Conservation (phyloP, 2,329 filamentous ascomycete genomes). For the Cladosporium halotolerans region DNA sequence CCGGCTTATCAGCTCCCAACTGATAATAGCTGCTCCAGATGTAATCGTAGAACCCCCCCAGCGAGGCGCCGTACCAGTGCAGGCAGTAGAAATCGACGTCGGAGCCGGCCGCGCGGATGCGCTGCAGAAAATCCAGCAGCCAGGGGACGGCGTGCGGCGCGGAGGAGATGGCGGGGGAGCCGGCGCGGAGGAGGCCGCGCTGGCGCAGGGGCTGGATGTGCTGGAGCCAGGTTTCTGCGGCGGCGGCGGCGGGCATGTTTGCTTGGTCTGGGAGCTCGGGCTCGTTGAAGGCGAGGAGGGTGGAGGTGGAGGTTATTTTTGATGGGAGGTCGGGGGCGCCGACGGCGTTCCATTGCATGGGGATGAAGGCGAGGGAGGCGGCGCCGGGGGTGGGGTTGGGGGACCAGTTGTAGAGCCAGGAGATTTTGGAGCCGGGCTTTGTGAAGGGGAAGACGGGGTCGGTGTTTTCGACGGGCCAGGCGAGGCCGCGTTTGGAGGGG, state of each 20-base stretch:
- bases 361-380: conserved; percentile 23
- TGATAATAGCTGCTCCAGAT: conserved; percentile 27
- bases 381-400: conserved; percentile 20
- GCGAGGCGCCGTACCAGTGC: conserved; percentile 27
- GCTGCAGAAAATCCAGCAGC: conserved; percentile 23
- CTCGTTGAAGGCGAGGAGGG: conserved; percentile 27
- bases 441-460: conserved; percentile 25
- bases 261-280: conserved; percentile 28
- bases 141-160: conserved; percentile 24
- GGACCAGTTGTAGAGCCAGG: conserved; percentile 32
- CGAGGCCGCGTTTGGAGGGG: conserved; percentile 26
- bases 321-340: conserved; percentile 20
- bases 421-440: conserved; percentile 27
- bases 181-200: conserved; percentile 18
- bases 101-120: conserved; percentile 20
- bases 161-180: conserved; percentile 26
- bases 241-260: conserved; percentile 25
- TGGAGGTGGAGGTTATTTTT: conserved; percentile 15
- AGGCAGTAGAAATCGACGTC: conserved; percentile 29
- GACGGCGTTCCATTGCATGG: conserved; percentile 31
- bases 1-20: conserved; percentile 22
- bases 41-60: conserved; percentile 30
- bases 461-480: conserved; percentile 27
- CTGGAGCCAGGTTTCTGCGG: conserved; percentile 24
- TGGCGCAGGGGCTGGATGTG: conserved; percentile 26